These are phyloP conservation scores for Xylaria sp. DNA, from an alignment of 2,329 filamentous ascomycete species.

Conservation along the genomic window DNA sequence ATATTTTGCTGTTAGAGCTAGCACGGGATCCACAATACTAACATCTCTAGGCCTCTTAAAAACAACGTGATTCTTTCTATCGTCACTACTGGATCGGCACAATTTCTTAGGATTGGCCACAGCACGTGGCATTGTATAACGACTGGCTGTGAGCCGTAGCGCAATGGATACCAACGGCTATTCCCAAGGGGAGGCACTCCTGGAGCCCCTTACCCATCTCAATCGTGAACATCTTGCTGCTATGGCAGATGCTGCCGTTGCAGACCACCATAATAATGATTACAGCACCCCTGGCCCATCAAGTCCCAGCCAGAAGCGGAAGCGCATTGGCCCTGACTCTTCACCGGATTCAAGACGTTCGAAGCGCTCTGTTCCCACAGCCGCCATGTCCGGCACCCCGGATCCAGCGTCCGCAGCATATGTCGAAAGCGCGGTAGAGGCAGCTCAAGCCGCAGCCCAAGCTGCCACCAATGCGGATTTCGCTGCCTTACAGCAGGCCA, in stretches of 20 bases:
- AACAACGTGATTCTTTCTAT: conserved; percentile 22
- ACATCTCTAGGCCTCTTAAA: conserved; percentile 37
- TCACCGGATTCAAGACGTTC: conserved; percentile 60
- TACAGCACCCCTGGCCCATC: conserved; percentile 56
- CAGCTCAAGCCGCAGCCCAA: conserved; percentile 54
- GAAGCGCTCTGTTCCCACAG: conserved; percentile 61
- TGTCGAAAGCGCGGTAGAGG: conserved; percentile 65
- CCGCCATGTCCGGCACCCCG: conserved; percentile 56
- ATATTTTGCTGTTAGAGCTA: conserved; percentile 1
- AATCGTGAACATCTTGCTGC: conserved; percentile 50
- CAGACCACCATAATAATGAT: conserved; percentile 63
- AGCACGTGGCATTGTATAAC: conserved; percentile 40
- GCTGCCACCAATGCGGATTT: conserved; percentile 63
- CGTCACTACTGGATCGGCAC: conserved; percentile 31
- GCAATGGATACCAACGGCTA: conserved; percentile 51
- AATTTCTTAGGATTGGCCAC: conserved; percentile 38
- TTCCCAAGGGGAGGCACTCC: conserved; percentile 48
- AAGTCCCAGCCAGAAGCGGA: conserved; percentile 64
- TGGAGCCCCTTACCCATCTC: conserved; percentile 49
- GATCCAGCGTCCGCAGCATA: conserved; percentile 62
- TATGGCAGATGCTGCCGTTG: conserved; percentile 61
- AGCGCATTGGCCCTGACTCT: conserved; percentile 61
- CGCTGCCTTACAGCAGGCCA: conserved; percentile 66
- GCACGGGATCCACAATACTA: conserved; percentile 29
- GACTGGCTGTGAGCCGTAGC: conserved; percentile 33